Conservation (phyloP, 225 moss, liverwort and hornwort species). For the Physcomitrellopsis africana region DNA sequence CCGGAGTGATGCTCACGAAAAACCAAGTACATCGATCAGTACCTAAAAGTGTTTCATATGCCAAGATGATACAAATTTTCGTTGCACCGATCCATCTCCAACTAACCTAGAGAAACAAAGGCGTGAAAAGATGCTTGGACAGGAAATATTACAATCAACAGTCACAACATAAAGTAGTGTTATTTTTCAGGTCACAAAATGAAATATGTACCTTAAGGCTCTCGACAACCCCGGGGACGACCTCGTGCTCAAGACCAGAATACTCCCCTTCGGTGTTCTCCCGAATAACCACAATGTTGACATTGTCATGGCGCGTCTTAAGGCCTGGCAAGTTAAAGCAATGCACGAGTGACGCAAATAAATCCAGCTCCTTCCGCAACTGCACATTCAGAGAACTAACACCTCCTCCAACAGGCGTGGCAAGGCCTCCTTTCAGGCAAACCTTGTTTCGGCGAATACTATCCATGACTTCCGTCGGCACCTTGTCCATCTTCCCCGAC, state of each 20-base stretch:
- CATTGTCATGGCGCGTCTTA: conserved; percentile 92
- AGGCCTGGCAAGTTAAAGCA: conserved; percentile 96
- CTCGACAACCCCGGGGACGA: conserved; percentile 96
- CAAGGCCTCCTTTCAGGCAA: too few species aligned
- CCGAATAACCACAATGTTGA: conserved; percentile 98
- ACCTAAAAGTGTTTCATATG: too few species aligned
- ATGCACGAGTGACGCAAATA: conserved; percentile 96
- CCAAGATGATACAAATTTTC: background rate
- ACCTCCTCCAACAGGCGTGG: conserved; percentile 54
- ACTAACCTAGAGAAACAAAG: too few species aligned
- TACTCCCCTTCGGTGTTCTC: conserved; percentile 99
- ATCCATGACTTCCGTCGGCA: too few species aligned
- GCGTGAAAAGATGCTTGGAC: too few species aligned
- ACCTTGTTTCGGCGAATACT: too few species aligned
- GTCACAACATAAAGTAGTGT: background rate
- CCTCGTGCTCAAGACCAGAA: conserved; percentile 99
- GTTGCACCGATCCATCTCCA: too few species aligned
- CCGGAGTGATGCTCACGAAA: background rate
- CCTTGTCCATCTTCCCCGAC: too few species aligned
- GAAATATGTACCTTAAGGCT: conserved; percentile 87
- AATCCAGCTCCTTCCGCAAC: conserved; percentile 95
- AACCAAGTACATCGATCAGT: background rate
- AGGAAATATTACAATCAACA: background rate
- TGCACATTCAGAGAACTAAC: conserved; percentile 99
- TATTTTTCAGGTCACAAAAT: conserved; percentile 23